Conservation (phyloP, 2,329 filamentous ascomycete species). For the Curvularia hawaiiensis region DNA sequence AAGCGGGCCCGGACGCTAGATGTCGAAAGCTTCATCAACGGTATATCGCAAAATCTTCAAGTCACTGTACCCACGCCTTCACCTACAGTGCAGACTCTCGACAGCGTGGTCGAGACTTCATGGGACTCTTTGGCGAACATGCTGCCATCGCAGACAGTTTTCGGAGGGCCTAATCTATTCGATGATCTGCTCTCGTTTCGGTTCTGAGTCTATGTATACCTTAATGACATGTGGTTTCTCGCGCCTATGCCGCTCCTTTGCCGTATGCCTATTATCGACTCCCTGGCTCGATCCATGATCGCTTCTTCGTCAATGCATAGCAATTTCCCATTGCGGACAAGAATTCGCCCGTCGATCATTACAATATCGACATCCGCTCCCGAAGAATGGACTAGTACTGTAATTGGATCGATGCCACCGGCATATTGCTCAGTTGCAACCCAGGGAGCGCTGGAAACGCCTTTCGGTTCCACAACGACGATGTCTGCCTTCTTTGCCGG, state of each 20-base stretch:
- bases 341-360: constrained; percentile 24
- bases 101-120: constrained; percentile 3
- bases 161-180: constrained; percentile 18
- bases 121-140: constrained; percentile 12
- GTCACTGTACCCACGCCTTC: constrained; percentile 3
- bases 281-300: constrained; percentile 16
- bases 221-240: constrained; percentile 34
- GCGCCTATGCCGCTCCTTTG: constrained; percentile 25
- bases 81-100: not conserved
- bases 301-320: constrained; percentile 14
- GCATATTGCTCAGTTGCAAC: constrained; percentile 37
- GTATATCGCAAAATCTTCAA: constrained; percentile 15
- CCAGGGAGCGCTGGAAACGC: constrained; percentile 48
- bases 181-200: constrained; percentile 17
- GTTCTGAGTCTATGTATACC: constrained; percentile 15
- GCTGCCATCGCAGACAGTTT: constrained; percentile 16
- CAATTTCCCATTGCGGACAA: constrained; percentile 19
- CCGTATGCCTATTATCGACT: constrained; percentile 20
- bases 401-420: constrained; percentile 47
- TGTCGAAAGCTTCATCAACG: constrained; percentile 13
- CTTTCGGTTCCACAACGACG: constrained; percentile 41
- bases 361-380: constrained; percentile 23
- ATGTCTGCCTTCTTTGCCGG: constrained; percentile 52
- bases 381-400: constrained; percentile 25
- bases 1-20: constrained; percentile 15